These are phyloP conservation scores for Apophysomyces ossiformis DNA, from an alignment of 371 early-diverging fungal genomes.

Conservation along the genomic window DNA sequence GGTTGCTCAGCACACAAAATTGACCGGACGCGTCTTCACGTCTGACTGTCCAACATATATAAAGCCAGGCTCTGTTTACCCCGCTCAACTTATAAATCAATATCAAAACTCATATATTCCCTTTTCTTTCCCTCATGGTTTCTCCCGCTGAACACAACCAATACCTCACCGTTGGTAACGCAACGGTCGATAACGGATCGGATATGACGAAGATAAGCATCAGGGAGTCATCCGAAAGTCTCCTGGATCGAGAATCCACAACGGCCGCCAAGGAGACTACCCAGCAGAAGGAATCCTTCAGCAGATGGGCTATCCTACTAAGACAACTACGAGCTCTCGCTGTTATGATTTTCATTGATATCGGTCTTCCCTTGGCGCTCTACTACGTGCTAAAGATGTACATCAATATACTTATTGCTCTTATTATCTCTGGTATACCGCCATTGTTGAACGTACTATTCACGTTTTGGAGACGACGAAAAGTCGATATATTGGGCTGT, in stretches of 20 bases:
- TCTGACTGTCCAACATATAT: background rate
- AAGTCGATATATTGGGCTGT: constrained; percentile 47
- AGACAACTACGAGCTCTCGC: constrained; percentile 16
- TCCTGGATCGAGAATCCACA: background rate
- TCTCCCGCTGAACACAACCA: background rate
- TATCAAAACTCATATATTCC: background rate
- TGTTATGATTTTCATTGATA: constrained; percentile 29
- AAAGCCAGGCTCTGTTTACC: background rate
- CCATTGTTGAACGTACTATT: constrained; percentile 40
- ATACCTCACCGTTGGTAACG: background rate
- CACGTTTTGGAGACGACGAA: constrained; percentile 25
- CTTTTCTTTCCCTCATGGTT: background rate
- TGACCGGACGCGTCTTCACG: background rate
- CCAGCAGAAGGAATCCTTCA: background rate
- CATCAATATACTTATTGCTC: constrained; percentile 34
- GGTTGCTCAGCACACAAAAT: background rate
- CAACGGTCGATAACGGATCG: background rate
- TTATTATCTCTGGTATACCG: constrained; percentile 57
- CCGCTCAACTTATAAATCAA: background rate
- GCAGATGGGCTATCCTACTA: background rate
- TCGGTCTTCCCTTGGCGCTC: constrained; percentile 41
- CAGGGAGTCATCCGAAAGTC: background rate
- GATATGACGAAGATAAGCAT: background rate
- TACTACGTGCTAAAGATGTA: constrained; percentile 41
- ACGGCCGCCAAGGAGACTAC: background rate